Conservation (phyloP, 2,329 filamentous ascomycete genomes). For the Aureobasidium sp. region DNA sequence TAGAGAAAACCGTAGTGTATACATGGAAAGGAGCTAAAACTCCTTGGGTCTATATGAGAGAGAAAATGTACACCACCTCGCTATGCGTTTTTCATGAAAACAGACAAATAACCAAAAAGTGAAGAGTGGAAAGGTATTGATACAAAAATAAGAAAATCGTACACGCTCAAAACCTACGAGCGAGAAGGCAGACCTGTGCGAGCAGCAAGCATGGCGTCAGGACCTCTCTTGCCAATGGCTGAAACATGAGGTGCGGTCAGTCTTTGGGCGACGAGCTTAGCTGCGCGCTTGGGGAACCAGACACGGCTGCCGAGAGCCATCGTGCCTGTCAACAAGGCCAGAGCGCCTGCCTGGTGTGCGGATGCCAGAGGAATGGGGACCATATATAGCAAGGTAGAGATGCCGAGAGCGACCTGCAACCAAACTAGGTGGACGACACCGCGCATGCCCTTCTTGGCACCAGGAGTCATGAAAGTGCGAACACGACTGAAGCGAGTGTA, state of each 20-base stretch:
- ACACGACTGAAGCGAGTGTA: constrained; percentile 67
- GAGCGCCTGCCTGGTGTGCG: constrained; percentile 82
- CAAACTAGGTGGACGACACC: constrained; percentile 78
- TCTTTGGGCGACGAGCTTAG: constrained; percentile 24
- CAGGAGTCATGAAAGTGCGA: constrained; percentile 48
- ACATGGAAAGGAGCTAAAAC: neutral
- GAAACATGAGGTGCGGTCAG: constrained; percentile 15
- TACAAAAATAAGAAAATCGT: too few relatives aligned
- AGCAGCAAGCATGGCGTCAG: constrained; percentile 18
- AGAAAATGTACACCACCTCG: constrained; percentile 1
- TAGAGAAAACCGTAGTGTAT: neutral
- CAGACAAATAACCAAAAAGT: too few relatives aligned
- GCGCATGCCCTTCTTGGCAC: constrained; percentile 64
- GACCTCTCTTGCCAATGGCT: constrained; percentile 16
- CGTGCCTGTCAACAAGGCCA: constrained; percentile 76
- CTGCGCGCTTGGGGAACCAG: constrained; percentile 55
- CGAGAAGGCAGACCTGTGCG: neutral
- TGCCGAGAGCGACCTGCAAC: constrained; percentile 78
- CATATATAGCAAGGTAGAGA: constrained; percentile 86
- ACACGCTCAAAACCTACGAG: too few relatives aligned
- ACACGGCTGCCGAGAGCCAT: constrained; percentile 72
- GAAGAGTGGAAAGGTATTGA: too few relatives aligned
- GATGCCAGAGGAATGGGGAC: constrained; percentile 84
- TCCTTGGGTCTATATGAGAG: neutral
- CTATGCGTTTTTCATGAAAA: neutral